Percentiles rank a stretch among this genome's conserved stretches.
Conservation (phyloP, 768 basidiomycete genomes). For the Leccinum arenicola region DNA sequence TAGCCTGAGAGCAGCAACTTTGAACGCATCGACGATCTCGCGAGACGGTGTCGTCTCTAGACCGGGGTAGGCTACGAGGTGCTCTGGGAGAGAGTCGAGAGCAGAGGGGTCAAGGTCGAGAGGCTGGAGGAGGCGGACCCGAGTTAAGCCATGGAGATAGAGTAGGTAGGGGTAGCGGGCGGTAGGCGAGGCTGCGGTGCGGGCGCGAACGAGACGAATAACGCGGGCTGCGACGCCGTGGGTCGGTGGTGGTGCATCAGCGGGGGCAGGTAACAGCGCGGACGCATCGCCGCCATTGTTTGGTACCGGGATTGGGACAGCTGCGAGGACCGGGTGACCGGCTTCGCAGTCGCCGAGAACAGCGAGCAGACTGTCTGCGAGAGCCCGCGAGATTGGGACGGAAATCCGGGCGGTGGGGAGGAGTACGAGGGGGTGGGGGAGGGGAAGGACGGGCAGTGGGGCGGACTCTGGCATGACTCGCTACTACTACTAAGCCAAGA, state of each 20-base stretch:
- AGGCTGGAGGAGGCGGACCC: constrained; percentile 53
- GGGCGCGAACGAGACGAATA: constrained; percentile 64
- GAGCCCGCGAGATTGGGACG: constrained; percentile 56
- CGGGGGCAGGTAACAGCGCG: neutral
- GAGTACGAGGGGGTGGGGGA: constrained; percentile 70
- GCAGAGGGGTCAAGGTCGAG: constrained; percentile 28
- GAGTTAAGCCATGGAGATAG: constrained; percentile 68
- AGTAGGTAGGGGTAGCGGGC: constrained; percentile 62
- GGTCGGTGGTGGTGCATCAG: constrained; percentile 36
- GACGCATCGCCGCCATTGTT: constrained; percentile 17
- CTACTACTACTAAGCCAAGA: neutral
- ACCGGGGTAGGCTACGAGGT: constrained; percentile 47
- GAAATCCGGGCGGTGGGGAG: constrained; percentile 72
- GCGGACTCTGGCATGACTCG: constrained; percentile 24
- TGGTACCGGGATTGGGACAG: constrained; percentile 47
- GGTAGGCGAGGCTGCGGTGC: constrained; percentile 33
- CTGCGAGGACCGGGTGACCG: constrained; percentile 63
- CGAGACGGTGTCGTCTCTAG: constrained; percentile 43
- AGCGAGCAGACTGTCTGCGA: constrained; percentile 63
- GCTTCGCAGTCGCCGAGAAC: constrained; percentile 69
- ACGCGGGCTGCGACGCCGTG: constrained; percentile 74
- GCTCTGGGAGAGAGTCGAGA: constrained; percentile 34
- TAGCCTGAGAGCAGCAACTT: constrained; percentile 60
- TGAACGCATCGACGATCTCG: constrained; percentile 65
- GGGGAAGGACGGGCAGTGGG: constrained; percentile 64